A percentile compares a stretch with the other conserved stretches of the same genome.
phyloP scores from a whole-genome alignment of 805 yeast genomes.

The Torulaspora maleeae region DNA sequence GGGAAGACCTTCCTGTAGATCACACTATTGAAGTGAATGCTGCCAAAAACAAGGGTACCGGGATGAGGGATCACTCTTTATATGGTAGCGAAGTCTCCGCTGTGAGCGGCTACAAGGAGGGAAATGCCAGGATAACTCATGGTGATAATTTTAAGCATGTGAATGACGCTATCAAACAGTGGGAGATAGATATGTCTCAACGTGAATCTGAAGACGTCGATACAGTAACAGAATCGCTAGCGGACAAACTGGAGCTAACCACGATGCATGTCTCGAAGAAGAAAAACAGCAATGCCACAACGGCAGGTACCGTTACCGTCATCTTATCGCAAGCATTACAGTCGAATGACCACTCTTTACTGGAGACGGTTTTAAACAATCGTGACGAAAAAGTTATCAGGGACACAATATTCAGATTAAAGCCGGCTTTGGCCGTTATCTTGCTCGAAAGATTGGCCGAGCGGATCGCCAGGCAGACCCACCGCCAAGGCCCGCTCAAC shows the following conservation, averaged over 20 bases:
- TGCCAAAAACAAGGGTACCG: neutral
- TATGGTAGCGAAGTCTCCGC: slow-evolving; percentile 46
- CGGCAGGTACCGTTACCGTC: slow-evolving; percentile 74
- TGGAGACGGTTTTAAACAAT: slow-evolving; percentile 72
- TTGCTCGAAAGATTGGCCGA: slow-evolving; percentile 59
- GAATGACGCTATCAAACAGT: slow-evolving; percentile 41
- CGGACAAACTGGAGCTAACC: slow-evolving; percentile 42
- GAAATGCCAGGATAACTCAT: slow-evolving; percentile 53
- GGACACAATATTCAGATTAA: slow-evolving; percentile 51
- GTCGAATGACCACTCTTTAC: slow-evolving; percentile 77
- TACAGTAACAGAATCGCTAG: slow-evolving; percentile 45
- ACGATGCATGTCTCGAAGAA: slow-evolving; percentile 20
- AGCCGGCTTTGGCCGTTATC: slow-evolving; percentile 49
- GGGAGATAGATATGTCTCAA: slow-evolving; percentile 40
- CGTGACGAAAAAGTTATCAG: slow-evolving; percentile 50
- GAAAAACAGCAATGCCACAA: slow-evolving; percentile 43
- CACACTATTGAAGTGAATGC: slow-evolving; percentile 5
- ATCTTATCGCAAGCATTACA: slow-evolving; percentile 85
- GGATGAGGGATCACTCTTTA: slow-evolving; percentile 15
- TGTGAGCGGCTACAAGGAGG: slow-evolving; percentile 55
- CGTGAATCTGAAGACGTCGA: slow-evolving; percentile 43
- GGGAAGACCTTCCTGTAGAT: slow-evolving; percentile 25
- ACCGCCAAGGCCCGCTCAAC: slow-evolving; percentile 48
- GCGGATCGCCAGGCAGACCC: slow-evolving; percentile 53
- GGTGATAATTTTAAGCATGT: slow-evolving; percentile 62